Evolutionary conservation across 192 early-diverging fungal genomes (phyloP).

Genomic region (Coemansia sp.): DNA sequence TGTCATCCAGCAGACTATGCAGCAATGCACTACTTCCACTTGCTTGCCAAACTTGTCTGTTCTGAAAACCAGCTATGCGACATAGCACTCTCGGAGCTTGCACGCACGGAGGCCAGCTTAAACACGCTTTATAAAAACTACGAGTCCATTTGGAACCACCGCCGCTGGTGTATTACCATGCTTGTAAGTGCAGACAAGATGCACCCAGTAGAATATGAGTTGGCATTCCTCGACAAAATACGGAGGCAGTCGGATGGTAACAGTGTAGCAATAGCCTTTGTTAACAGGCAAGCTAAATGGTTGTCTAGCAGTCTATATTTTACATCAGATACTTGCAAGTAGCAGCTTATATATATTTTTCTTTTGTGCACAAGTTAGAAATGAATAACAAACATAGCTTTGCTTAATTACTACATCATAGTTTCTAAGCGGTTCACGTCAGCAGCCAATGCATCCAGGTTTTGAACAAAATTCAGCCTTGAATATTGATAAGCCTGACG

Average conservation of each 20-base stretch:
- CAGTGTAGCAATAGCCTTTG: slow-evolving; percentile 2
- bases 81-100: slow-evolving; percentile 16
- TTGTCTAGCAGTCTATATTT: slow-evolving; percentile 8
- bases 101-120: slow-evolving; percentile 14
- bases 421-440: slow-evolving; percentile 22
- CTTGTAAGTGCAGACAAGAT: neutral
- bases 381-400: neutral
- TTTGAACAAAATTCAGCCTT: slow-evolving; percentile 21
- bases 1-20: slow-evolving; percentile 47
- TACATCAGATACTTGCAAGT: neutral
- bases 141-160: slow-evolving; percentile 46
- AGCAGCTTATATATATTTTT: neutral
- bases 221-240: slow-evolving; percentile 10
- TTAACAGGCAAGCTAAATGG: slow-evolving; percentile 25
- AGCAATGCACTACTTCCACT: slow-evolving; percentile 42
- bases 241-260: neutral
- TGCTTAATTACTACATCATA: neutral
- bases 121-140: slow-evolving; percentile 24
- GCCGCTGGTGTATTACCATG: slow-evolving; percentile 35
- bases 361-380: neutral
- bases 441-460: slow-evolving; percentile 9
- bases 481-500: slow-evolving; percentile 43
- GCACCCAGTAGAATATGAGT: neutral
- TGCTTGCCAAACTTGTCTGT: slow-evolving; percentile 14
- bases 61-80: neutral